Percentiles rank a stretch among this genome's conserved stretches.
Evolutionary conservation across 2,329 filamentous ascomycete genomes (phyloP).

Genomic region (Claviceps citrina): DNA sequence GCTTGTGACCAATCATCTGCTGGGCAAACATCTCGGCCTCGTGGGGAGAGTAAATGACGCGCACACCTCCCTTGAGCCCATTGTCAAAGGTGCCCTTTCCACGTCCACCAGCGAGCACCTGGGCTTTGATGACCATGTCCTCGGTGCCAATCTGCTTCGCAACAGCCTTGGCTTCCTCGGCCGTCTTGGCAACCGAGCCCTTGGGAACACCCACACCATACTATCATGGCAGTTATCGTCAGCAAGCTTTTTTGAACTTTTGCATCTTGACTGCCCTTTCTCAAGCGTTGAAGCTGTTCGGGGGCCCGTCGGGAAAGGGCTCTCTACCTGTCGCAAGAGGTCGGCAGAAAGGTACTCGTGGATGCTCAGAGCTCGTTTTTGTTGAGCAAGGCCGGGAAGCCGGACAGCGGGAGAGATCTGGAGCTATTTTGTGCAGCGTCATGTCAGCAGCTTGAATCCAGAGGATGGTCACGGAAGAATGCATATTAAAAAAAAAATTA

Average conservation of each 20-base stretch:
- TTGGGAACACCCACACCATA: slow-evolving; percentile 91
- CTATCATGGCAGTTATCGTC: slow-evolving; percentile 28
- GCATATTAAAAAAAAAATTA: not conserved
- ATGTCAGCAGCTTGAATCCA: slow-evolving; percentile 5
- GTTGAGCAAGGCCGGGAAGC: slow-evolving; percentile 54
- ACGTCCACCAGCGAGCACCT: slow-evolving; percentile 92
- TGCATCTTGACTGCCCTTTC: not conserved
- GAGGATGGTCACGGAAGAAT: slow-evolving; percentile 4
- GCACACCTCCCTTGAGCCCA: slow-evolving; percentile 94
- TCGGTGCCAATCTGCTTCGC: slow-evolving; percentile 83
- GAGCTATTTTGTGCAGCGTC: slow-evolving; percentile 8
- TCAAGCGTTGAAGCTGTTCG: not conserved
- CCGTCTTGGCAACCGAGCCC: slow-evolving; percentile 68
- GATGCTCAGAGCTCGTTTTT: slow-evolving; percentile 81
- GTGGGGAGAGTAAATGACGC: slow-evolving; percentile 96
- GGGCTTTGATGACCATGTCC: slow-evolving; percentile 99
- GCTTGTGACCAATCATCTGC: slow-evolving; percentile 99
- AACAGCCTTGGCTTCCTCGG: slow-evolving; percentile 78
- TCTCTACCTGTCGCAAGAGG: slow-evolving; percentile 59
- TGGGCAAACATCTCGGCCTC: slow-evolving; percentile 94
- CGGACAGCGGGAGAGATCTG: slow-evolving; percentile 32
- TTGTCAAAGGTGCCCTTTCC: slow-evolving; percentile 98
- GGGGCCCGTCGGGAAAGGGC: slow-evolving; percentile 7
- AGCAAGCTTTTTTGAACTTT: slow-evolving; percentile 3
- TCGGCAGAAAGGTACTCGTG: slow-evolving; percentile 97